Evolutionary conservation across 495 filamentous ascomycete genomes (phyloP).

Genomic region (Aspergillus mulundensis): DNA sequence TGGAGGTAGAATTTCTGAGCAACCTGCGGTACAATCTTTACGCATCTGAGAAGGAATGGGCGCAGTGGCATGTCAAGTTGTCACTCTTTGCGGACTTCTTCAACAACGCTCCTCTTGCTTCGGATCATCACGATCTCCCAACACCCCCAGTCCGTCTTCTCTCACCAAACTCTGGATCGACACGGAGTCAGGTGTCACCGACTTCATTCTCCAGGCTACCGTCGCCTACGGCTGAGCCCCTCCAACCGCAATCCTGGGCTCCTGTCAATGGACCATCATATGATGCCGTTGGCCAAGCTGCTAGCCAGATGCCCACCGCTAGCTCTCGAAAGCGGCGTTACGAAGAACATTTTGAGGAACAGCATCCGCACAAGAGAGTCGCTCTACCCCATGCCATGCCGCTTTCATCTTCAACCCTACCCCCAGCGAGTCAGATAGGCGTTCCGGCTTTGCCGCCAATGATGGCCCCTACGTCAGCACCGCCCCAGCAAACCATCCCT

Average conservation of each 20-base stretch:
- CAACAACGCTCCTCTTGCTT: conserved; percentile 54
- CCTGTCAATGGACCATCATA: conserved; percentile 28
- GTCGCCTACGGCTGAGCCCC: conserved; percentile 38
- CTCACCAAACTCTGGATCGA: conserved; percentile 24
- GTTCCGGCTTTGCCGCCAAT: conserved; percentile 39
- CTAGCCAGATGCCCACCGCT: conserved; percentile 26
- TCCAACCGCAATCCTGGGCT: conserved; percentile 32
- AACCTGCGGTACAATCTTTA: conserved; percentile 95
- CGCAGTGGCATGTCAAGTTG: conserved; percentile 76
- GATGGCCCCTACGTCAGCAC: conserved; percentile 32
- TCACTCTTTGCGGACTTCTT: conserved; percentile 76
- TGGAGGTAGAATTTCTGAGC: conserved; percentile 99
- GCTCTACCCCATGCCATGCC: conserved; percentile 29
- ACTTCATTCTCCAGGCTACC: conserved; percentile 46
- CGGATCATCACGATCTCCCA: conserved; percentile 24
- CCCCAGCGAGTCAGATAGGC: conserved; percentile 27
- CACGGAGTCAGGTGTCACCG: conserved; percentile 29
- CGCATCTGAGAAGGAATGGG: conserved; percentile 78
- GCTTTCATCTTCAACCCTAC: conserved; percentile 29
- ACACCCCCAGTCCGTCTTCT: conserved; percentile 26
- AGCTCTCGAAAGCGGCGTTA: conserved; percentile 65
- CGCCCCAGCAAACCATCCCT: conserved; percentile 28
- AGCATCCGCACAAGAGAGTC: conserved; percentile 66
- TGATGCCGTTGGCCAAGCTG: conserved; percentile 20
- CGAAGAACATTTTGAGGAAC: conserved; percentile 61